Percentiles rank a stretch among this genome's conserved stretches.
Conservation (phyloP, 2,329 filamentous ascomycete species). For the Corniculantispora saksenae region DNA sequence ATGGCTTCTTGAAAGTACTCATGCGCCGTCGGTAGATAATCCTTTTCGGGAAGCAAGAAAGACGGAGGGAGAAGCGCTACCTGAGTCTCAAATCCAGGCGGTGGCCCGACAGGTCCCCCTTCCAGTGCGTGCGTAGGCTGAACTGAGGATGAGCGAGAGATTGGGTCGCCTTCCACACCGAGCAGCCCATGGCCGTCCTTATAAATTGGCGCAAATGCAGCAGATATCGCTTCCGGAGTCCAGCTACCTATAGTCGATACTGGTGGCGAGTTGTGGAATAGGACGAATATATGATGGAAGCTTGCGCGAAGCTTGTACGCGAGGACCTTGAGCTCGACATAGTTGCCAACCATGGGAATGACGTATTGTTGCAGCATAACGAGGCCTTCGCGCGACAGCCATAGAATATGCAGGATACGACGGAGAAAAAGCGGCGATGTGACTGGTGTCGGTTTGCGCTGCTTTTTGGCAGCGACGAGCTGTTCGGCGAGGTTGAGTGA, state of each 20-base stretch:
- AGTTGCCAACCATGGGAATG: slow-evolving; percentile 77
- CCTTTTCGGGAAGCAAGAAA: slow-evolving; percentile 75
- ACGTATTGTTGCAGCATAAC: slow-evolving; percentile 86
- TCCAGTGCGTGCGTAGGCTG: slow-evolving; percentile 54
- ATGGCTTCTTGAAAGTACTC: slow-evolving; percentile 79
- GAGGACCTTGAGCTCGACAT: slow-evolving; percentile 82
- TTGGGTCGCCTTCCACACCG: slow-evolving; percentile 42
- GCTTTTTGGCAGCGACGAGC: slow-evolving; percentile 78
- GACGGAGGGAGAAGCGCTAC: slow-evolving; percentile 54
- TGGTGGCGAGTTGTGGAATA: slow-evolving; percentile 89
- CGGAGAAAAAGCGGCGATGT: slow-evolving; percentile 77
- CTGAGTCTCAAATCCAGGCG: slow-evolving; percentile 53
- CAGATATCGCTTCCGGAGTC: slow-evolving; percentile 46
- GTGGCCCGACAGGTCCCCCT: slow-evolving; percentile 59
- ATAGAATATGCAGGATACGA: slow-evolving; percentile 86
- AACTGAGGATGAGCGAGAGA: slow-evolving; percentile 46
- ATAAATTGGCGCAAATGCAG: slow-evolving; percentile 34
- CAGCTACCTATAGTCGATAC: slow-evolving; percentile 63
- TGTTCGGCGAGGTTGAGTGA: slow-evolving; percentile 86
- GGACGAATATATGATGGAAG: slow-evolving; percentile 94
- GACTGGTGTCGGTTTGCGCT: slow-evolving; percentile 79
- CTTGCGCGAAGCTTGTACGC: slow-evolving; percentile 90
- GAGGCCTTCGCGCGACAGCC: slow-evolving; percentile 89
- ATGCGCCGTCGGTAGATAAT: slow-evolving; percentile 83
- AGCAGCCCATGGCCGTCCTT: slow-evolving; percentile 52